phyloP scores from a whole-genome alignment of 2,329 filamentous ascomycete species.

The Elsinoe batatas region DNA sequence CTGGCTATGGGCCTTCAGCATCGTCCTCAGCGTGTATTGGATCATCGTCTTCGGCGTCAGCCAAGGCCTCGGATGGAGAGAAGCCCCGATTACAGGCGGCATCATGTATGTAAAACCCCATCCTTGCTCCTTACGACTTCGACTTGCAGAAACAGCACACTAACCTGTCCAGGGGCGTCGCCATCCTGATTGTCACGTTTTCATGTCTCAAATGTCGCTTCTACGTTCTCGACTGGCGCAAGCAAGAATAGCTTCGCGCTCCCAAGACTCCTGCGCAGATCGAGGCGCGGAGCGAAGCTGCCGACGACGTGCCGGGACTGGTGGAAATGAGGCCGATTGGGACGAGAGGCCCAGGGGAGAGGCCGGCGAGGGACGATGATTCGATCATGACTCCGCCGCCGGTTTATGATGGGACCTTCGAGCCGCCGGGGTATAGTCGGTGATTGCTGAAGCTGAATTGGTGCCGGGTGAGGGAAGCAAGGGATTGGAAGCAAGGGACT shows the following conservation, averaged over 20 bases:
- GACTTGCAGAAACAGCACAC: neutral
- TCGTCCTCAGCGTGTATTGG: conserved; percentile 2
- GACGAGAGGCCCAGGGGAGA: neutral
- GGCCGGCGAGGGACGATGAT: neutral
- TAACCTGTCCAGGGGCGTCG: neutral
- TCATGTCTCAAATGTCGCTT: neutral
- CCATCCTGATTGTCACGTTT: neutral
- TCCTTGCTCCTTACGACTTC: neutral
- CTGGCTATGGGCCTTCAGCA: neutral
- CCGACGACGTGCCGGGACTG: neutral
- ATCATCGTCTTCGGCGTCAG: neutral
- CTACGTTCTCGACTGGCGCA: neutral
- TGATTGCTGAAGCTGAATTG: neutral
- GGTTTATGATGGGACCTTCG: neutral
- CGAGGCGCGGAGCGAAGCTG: neutral
- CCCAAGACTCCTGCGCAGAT: neutral
- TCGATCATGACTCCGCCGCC: neutral
- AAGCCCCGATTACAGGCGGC: neutral
- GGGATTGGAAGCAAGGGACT: too few species aligned
- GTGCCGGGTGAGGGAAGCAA: neutral
- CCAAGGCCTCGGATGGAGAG: neutral
- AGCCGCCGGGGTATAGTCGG: neutral
- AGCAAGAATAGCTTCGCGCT: neutral
- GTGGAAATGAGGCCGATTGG: neutral
- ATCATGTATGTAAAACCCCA: neutral